These are phyloP conservation scores for Fusarium avenaceum DNA, from an alignment of 2,329 filamentous ascomycete genomes.

Conservation along the genomic window DNA sequence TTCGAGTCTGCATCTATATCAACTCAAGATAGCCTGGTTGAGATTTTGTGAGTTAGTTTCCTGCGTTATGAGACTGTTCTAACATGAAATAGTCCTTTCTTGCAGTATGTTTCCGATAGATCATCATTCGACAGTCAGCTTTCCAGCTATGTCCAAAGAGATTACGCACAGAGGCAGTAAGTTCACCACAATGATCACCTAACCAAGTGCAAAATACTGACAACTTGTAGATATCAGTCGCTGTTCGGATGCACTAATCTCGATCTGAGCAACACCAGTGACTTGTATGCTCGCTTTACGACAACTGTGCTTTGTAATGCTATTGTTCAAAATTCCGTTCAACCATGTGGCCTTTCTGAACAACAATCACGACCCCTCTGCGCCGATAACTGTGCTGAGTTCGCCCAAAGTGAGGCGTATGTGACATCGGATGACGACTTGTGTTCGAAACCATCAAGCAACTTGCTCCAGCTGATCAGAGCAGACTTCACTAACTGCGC, in stretches of 20 bases:
- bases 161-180: slow-evolving; percentile 84
- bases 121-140: slow-evolving; percentile 83
- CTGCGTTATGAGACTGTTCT: slow-evolving; percentile 5
- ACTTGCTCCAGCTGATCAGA: slow-evolving; percentile 82
- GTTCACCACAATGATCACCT: slow-evolving; percentile 47
- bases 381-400: slow-evolving; percentile 88
- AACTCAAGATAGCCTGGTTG: slow-evolving; percentile 68
- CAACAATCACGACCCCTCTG: slow-evolving; percentile 81
- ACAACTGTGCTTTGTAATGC: slow-evolving; percentile 93
- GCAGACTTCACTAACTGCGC: slow-evolving; percentile 94
- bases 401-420: slow-evolving; percentile 88
- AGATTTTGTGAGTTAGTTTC: slow-evolving; percentile 71
- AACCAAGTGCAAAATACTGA: slow-evolving; percentile 17
- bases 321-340: slow-evolving; percentile 89
- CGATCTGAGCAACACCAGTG: slow-evolving; percentile 81
- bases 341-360: slow-evolving; percentile 74
- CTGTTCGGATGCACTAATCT: slow-evolving; percentile 85
- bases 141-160: slow-evolving; percentile 77
- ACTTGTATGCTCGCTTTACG: slow-evolving; percentile 93
- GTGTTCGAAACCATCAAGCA: slow-evolving; percentile 75
- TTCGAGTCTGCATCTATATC: slow-evolving; percentile 81
- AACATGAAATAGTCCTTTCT: slow-evolving; percentile 76
- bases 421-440: slow-evolving; percentile 80
- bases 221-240: slow-evolving; percentile 76
- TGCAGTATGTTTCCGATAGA: slow-evolving; percentile 82